These are phyloP conservation scores for Suillus subaureus DNA, from an alignment of 768 basidiomycete species.

Conservation along the genomic window DNA sequence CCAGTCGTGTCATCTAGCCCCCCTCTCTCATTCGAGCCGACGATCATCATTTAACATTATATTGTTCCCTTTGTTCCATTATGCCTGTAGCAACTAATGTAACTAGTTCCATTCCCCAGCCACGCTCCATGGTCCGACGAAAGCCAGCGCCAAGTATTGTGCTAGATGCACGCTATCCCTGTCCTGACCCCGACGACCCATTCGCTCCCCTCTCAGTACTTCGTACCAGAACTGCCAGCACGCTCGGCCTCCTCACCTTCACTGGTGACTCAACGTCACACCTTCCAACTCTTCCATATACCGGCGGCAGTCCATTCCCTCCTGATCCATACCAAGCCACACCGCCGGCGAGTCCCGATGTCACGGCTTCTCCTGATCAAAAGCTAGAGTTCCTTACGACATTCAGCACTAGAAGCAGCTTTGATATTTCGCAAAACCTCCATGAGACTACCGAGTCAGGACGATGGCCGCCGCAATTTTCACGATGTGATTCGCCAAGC, in stretches of 20 bases:
- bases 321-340: conserved; percentile 33
- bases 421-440: conserved; percentile 20
- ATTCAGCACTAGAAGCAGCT: conserved; percentile 26
- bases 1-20: conserved; percentile 6
- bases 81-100: conserved; percentile 34
- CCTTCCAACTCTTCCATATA: conserved; percentile 33
- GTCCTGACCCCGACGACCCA: conserved; percentile 68
- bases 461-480: conserved; percentile 15
- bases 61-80: conserved; percentile 19
- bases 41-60: conserved; percentile 17
- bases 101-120: conserved; percentile 22
- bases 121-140: conserved; percentile 37
- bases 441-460: conserved; percentile 14
- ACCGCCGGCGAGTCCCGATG: conserved; percentile 5
- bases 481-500: conserved; percentile 14
- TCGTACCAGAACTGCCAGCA: conserved; percentile 56
- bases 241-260: conserved; percentile 36
- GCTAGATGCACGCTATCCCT: conserved; percentile 57
- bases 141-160: conserved; percentile 61
- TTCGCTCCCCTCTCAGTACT: conserved; percentile 71
- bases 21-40: conserved; percentile 14
- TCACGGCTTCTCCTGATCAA: conserved; percentile 8
- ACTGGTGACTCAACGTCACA: conserved; percentile 32
- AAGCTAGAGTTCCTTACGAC: conserved; percentile 19
- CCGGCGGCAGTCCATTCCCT: conserved; percentile 32